Conservation (phyloP, 2,329 filamentous ascomycete genomes). For the Diaporthe destruens region DNA sequence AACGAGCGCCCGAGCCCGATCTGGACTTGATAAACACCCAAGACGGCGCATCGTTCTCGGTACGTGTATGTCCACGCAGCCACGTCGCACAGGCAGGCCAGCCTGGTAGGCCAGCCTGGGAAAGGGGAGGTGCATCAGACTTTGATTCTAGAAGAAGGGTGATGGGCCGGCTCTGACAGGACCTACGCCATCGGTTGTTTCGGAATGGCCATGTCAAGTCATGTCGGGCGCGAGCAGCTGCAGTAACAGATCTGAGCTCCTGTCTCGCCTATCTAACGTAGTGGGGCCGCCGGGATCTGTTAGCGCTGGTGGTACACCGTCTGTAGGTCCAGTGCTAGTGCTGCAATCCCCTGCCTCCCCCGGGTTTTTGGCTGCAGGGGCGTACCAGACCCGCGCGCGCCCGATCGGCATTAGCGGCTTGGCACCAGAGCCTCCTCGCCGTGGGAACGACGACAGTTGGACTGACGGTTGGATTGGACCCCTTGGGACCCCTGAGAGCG, state of each 20-base stretch:
- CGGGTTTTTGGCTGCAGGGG: background rate
- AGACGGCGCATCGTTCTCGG: background rate
- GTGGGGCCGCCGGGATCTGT: slow-evolving; percentile 8
- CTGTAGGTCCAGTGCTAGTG: too few species aligned
- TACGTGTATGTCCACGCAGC: background rate
- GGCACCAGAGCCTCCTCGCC: slow-evolving; percentile 24
- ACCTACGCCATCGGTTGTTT: slow-evolving; percentile 11
- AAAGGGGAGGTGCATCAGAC: background rate
- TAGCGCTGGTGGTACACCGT: slow-evolving; percentile 13
- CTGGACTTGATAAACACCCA: background rate
- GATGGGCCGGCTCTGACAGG: background rate
- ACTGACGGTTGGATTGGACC: slow-evolving; percentile 13
- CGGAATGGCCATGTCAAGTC: slow-evolving; percentile 13
- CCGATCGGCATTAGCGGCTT: slow-evolving; percentile 27
- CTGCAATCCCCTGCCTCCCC: background rate
- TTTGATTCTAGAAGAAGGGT: slow-evolving; percentile 23
- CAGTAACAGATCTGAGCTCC: slow-evolving; percentile 15
- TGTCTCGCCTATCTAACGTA: slow-evolving; percentile 29
- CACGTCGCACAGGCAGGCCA: background rate
- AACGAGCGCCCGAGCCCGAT: slow-evolving; percentile 5
- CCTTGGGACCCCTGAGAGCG: background rate
- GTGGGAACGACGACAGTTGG: slow-evolving; percentile 20
- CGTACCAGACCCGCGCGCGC: slow-evolving; percentile 8
- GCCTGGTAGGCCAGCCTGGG: background rate
- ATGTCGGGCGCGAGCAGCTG: background rate